Evolutionary conservation across 805 yeast genomes (phyloP).

Genomic region (Saccharomycopsis babjevae): DNA sequence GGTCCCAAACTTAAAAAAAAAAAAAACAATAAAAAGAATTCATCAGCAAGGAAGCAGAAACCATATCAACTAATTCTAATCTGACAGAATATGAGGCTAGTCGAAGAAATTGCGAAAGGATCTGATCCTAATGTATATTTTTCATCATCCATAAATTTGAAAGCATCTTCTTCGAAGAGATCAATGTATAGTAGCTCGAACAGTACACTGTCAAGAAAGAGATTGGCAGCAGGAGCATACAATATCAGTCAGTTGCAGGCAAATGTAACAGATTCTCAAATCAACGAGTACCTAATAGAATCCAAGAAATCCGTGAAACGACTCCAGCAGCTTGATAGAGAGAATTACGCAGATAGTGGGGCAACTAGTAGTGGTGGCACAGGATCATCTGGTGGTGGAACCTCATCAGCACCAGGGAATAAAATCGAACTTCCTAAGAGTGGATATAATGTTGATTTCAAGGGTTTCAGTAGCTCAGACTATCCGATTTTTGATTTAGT

Average conservation of each 20-base stretch:
- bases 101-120: constrained; percentile 18
- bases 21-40: too few relatives aligned
- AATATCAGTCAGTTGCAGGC: constrained; percentile 17
- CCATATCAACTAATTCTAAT: not conserved
- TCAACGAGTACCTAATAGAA: constrained; percentile 15
- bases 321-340: constrained; percentile 16
- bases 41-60: not conserved
- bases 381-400: not conserved
- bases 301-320: constrained; percentile 14
- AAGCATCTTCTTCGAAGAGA: constrained; percentile 12
- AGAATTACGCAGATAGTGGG: constrained; percentile 13
- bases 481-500: constrained; percentile 18
- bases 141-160: constrained; percentile 17
- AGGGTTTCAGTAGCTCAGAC: constrained; percentile 9
- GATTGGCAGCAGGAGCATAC: constrained; percentile 19
- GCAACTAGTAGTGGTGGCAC: not conserved
- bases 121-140: constrained; percentile 18
- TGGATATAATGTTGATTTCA: constrained; percentile 14
- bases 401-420: not conserved
- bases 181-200: constrained; percentile 17
- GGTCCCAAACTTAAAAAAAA: too few relatives aligned
- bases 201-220: constrained; percentile 12
- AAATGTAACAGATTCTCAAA: constrained; percentile 9
- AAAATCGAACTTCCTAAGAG: constrained; percentile 17
- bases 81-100: constrained; percentile 7